Percentiles rank a stretch among this genome's conserved stretches.
Conservation (phyloP, 1,284 basidiomycete species). For the Sphagnurus paluster region DNA sequence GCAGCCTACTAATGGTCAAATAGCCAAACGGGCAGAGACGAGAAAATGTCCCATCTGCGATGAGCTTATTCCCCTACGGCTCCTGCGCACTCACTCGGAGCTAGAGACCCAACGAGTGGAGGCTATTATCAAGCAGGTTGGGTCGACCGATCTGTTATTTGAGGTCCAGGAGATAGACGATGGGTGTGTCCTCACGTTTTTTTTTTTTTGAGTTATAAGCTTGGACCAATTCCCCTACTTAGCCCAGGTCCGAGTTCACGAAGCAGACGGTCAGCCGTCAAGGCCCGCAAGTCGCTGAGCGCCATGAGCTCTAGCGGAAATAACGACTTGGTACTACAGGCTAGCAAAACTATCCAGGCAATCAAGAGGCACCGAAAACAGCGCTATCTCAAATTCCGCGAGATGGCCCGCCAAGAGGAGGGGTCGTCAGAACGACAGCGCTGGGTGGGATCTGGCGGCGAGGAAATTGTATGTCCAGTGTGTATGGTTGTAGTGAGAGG, state of each 20-base stretch:
- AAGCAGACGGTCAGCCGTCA: conserved; percentile 62
- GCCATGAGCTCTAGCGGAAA: conserved; percentile 23
- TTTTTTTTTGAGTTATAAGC: conserved; percentile 4
- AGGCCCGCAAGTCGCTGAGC: conserved; percentile 57
- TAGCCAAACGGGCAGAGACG: conserved; percentile 72
- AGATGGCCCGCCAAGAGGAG: conserved; percentile 62
- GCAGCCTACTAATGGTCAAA: conserved; percentile 1
- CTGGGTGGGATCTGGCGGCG: conserved; percentile 29
- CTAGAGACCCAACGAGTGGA: conserved; percentile 69
- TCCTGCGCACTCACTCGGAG: conserved; percentile 59
- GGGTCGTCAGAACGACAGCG: conserved; percentile 33
- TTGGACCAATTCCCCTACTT: conserved; percentile 2
- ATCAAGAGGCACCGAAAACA: conserved; percentile 67
- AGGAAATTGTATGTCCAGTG: conserved; percentile 62
- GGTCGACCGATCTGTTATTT: conserved; percentile 39
- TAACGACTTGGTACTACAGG: conserved; percentile 36
- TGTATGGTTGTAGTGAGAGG: conserved; percentile 58
- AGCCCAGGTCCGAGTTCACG: conserved; percentile 39
- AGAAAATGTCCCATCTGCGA: conserved; percentile 70
- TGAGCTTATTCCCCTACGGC: conserved; percentile 67
- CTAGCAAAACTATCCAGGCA: conserved; percentile 52
- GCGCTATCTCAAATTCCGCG: conserved; percentile 60
- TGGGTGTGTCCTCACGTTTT: conserved; percentile 42
- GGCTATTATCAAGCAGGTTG: conserved; percentile 61
- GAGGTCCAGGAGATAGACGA: conserved; percentile 48